Percentiles rank a stretch among this genome's conserved stretches.
These are phyloP conservation scores for Xerophyta viscosa DNA, from an alignment of 106 monocot species.

Conservation along the genomic window DNA sequence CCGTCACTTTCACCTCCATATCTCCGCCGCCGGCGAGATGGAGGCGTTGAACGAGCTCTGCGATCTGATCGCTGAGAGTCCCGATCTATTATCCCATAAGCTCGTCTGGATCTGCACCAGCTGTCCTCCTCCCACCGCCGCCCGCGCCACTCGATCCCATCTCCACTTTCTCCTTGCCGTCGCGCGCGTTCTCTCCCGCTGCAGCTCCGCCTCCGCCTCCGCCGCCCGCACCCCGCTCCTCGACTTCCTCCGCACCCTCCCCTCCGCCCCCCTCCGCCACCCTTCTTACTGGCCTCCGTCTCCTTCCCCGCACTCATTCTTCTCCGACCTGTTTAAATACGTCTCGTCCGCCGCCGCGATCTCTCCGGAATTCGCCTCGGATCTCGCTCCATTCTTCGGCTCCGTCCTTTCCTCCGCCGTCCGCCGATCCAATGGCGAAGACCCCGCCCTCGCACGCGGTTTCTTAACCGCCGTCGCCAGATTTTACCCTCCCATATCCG, in stretches of 20 bases:
- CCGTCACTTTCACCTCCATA: no score
- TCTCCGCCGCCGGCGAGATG: no score
- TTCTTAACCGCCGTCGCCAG: not conserved
- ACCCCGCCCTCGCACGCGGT: not conserved
- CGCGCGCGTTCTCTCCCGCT: slow-evolving; percentile 62
- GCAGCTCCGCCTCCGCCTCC: slow-evolving; percentile 26
- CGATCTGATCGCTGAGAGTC: slow-evolving; percentile 74
- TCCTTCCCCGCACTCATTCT: not conserved
- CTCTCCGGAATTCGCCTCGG: not conserved
- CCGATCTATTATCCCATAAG: slow-evolving; percentile 74
- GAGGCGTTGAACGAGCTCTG: slow-evolving; percentile 86
- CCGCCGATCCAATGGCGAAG: not conserved
- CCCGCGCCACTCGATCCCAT: slow-evolving; percentile 51
- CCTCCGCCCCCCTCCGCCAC: not conserved
- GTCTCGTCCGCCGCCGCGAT: not conserved
- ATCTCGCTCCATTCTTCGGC: not conserved
- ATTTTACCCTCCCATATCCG: not conserved
- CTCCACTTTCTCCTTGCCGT: slow-evolving; percentile 64
- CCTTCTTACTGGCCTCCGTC: not conserved
- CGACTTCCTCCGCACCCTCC: slow-evolving; percentile 48
- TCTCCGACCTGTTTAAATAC: not conserved
- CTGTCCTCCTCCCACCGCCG: slow-evolving; percentile 31
- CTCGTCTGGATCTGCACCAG: slow-evolving; percentile 86
- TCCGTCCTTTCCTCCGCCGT: not conserved
- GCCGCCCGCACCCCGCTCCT: slow-evolving; percentile 36